These are phyloP conservation scores for Zygosaccharomyces lentus DNA, from an alignment of 805 yeast species.

Conservation along the genomic window DNA sequence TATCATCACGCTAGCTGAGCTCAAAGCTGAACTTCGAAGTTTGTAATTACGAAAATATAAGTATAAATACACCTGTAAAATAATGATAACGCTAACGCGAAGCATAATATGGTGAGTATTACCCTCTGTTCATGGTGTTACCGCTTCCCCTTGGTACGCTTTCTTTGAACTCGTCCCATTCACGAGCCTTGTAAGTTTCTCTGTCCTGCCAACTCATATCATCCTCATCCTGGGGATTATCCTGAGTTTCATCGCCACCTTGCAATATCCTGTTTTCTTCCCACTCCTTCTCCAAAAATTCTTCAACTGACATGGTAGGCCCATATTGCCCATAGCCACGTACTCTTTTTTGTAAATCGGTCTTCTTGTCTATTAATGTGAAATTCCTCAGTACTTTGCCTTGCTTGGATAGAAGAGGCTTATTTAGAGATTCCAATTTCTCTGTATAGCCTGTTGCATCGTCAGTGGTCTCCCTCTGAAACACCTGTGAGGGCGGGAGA, in stretches of 20 bases:
- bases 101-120: background rate
- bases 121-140: conserved; percentile 68
- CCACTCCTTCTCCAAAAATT: conserved; percentile 79
- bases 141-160: conserved; percentile 86
- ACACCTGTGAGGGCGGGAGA: conserved; percentile 8
- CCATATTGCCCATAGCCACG: conserved; percentile 88
- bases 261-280: conserved; percentile 75
- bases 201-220: conserved; percentile 53
- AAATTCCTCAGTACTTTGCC: conserved; percentile 86
- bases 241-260: conserved; percentile 40
- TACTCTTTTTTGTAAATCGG: conserved; percentile 58
- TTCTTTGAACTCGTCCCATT: conserved; percentile 94
- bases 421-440: conserved; percentile 48
- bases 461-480: background rate
- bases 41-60: conserved; percentile 6
- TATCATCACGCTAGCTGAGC: conserved; percentile 27
- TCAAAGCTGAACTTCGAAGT: conserved; percentile 19
- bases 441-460: conserved; percentile 57
- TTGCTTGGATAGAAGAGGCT: conserved; percentile 55
- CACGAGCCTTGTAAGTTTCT: conserved; percentile 70
- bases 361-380: conserved; percentile 58
- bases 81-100: background rate
- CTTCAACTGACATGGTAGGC: conserved; percentile 95
- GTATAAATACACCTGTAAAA: conserved; percentile 2
- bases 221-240: conserved; percentile 45